Base-by-base conservation (phyloP, 108 stramenopile species). In the Asterionellopsis glacialis region DNA sequence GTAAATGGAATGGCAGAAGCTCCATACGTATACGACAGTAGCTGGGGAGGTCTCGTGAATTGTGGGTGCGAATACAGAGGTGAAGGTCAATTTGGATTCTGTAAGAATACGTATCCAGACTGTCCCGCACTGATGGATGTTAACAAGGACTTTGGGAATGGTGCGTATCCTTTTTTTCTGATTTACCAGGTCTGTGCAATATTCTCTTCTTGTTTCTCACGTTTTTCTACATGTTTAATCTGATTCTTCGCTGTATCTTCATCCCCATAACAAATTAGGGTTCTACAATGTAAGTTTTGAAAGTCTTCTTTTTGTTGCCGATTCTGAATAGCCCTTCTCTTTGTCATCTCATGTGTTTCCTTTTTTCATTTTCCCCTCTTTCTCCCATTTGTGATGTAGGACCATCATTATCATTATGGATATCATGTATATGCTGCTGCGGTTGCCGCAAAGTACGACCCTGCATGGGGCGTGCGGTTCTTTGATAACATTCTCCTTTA, bases 331-430 rank as follows among this genome's bases (percentile, higher is more conserved):
- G n/a, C n/a, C n/a, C n/a, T n/a, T n/a, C n/a, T n/a, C n/a, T n/a
- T n/a, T n/a, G n/a, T n/a, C n/a, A n/a, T n/a, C n/a, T 33, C 33
- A 33, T 33, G 33, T 33, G 33, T 33, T 33, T 5, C 33, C 7
- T 33, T 33, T 7, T 5, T 7, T 7, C 7, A 33, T 33, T 33
- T 7, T 33, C n/a, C n/a, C n/a, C n/a, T n/a, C n/a, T n/a, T n/a
- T n/a, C n/a, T n/a, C n/a, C n/a, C n/a, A n/a, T n/a, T n/a, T n/a
- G n/a, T n/a, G n/a, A n/a, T n/a, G n/a, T 33, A 97, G 69, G 96
- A 97, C 57, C 92, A 94, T 53, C 96, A 97, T 63, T 97, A 93
- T 65, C 95, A 96, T 55, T 89, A 79, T 54, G 95, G 95, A 13
- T 94, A 97, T 62, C 84, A 84, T 51, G 95, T 95, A 56, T 94